Base-by-base conservation (phyloP, 1,139 yeast genomes). In the Diutina mesorugosa region DNA sequence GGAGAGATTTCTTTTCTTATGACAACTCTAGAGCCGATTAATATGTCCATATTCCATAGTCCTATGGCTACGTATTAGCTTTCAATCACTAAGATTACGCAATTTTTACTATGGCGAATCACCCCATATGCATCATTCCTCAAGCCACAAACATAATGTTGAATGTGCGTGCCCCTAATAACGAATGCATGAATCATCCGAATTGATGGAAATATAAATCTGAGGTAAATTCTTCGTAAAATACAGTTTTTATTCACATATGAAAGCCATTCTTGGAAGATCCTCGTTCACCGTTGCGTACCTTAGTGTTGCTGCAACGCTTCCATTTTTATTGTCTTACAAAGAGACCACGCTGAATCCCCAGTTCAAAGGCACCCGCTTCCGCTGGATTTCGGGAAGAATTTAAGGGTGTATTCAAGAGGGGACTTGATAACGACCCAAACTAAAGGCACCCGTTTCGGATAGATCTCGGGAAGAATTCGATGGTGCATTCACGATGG, bases 251-350 rank as follows among this genome's bases (percentile, higher is more conserved):
- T 1, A n/a, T n/a, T 14, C n/a, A 10, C n/a, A 8, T n/a, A 50
- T 50, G 53, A 50, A 50, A 50, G 53, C 53, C 7, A 10, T 50
- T 32, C 14, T 50, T 16, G 53, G 63, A 69, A 68, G 76, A 30
- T 66, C 70, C 47, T 47, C 61, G 26, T 63, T 74, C 56, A 63
- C 74, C 55, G 66, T 76, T 57, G 71, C 74, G 45, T 76, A 76
- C 63, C 71, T 76, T 62, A 72, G 76, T 3, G 57, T 73, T 8
- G 73, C 78, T 6, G 66, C 77, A 47, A 73, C 78, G 12, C 60
- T 72, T 53, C 80, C 80, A 5, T 76, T 76, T 58, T 61, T 71
- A 53, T 73, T 74, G 58, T 74, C 79, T 7, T 76, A 76, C 61
- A 72, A 70, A 59, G 80, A 76, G 59, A 63, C 75, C 10, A 62